A percentile compares a stretch with the other conserved stretches of the same genome.
phyloP scores from a whole-genome alignment of 1,284 basidiomycete species.

The Fomitopsis schrenkii region DNA sequence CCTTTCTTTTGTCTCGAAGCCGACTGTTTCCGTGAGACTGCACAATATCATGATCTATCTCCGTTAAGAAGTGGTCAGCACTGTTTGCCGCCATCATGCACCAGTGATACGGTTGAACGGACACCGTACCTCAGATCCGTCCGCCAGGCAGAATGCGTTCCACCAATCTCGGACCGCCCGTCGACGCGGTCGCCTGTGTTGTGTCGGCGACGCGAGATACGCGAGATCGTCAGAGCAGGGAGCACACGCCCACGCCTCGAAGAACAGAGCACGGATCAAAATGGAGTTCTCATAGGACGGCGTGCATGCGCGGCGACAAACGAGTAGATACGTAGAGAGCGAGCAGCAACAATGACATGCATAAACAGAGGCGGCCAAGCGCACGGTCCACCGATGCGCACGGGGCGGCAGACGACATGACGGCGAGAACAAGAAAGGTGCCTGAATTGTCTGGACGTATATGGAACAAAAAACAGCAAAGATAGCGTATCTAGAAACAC shows the following conservation, averaged over 20 bases:
- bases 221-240: no score
- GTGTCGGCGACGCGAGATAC: no score
- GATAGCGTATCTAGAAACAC: constrained; percentile 1
- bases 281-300: background rate
- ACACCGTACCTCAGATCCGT: no score
- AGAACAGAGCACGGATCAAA: no score
- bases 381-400: background rate
- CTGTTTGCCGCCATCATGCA: no score
- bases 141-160: background rate
- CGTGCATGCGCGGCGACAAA: background rate
- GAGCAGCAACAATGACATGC: background rate
- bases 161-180: background rate
- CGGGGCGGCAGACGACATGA: background rate
- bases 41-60: no score
- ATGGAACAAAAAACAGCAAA: background rate
- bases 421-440: background rate
- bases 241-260: no score
- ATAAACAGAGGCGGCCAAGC: background rate
- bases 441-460: background rate
- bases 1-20: no score
- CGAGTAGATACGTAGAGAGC: background rate
- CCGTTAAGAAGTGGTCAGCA: no score
- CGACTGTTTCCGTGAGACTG: no score
- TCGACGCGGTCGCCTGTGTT: background rate
- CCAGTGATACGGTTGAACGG: no score